A percentile compares a stretch with the other conserved stretches of the same genome.
Evolutionary conservation across 2,329 filamentous ascomycete species (phyloP).

Genomic region (Aureobasidium sp.): DNA sequence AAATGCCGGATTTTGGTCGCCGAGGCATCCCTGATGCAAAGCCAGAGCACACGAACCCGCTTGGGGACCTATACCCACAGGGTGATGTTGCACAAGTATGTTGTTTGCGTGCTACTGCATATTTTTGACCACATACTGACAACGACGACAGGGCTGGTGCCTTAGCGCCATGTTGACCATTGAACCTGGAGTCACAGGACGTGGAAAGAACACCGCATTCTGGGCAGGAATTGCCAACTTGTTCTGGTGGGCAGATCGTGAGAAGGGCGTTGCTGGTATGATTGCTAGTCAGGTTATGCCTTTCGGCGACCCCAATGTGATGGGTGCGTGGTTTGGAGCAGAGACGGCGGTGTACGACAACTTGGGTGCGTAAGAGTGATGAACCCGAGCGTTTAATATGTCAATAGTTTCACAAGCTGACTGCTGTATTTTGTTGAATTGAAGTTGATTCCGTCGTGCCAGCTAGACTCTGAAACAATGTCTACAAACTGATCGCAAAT

Average conservation of each 20-base stretch:
- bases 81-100: constrained; percentile 1
- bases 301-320: constrained; percentile 26
- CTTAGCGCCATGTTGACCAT: constrained; percentile 33
- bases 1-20: constrained; percentile 28
- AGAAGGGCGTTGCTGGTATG: constrained; percentile 31
- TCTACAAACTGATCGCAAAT: not conserved
- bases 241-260: constrained; percentile 31
- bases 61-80: constrained; percentile 42
- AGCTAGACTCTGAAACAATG: not conserved
- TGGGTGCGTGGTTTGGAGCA: constrained; percentile 26
- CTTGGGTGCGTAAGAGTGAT: not conserved
- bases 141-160: constrained; percentile 49
- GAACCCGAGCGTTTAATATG: not conserved
- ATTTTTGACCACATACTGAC: not conserved
- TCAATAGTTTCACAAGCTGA: not conserved
- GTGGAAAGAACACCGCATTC: constrained; percentile 26
- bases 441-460: not conserved
- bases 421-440: not conserved
- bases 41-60: constrained; percentile 24
- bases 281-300: constrained; percentile 30
- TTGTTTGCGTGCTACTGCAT: not conserved
- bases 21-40: constrained; percentile 25
- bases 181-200: constrained; percentile 26
- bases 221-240: constrained; percentile 30
- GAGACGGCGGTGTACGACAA: constrained; percentile 18